Base-by-base conservation (phyloP, 192 early-diverging fungal species). In the Gonapodya prolifera region DNA sequence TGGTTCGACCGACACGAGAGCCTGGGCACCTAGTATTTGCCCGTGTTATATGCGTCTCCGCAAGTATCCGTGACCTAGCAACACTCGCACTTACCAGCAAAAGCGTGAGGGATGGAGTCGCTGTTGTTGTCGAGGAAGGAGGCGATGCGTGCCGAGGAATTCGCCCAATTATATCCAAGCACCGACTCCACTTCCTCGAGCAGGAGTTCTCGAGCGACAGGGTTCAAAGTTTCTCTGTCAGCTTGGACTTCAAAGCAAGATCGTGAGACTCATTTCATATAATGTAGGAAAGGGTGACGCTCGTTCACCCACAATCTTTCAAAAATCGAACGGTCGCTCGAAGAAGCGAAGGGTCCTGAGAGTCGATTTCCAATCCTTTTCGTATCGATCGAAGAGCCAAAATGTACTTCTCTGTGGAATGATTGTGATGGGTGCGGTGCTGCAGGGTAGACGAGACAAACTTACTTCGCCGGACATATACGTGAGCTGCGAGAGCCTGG, bases 391-490 rank as follows among this genome's bases (percentile, higher is more conserved):
- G 45, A n/a, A 69, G 45, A 16, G 45, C 45, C 13, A 69, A n/a
- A n/a, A 69, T 8, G 45, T 8, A n/a, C n/a, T 69, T 69, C n/a
- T n/a, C 45, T 69, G 45, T n/a, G n/a, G n/a, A n/a, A 69, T n/a
- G n/a, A 69, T 8, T n/a, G 45, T 8, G n/a, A 16, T n/a, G n/a
- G 45, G 13, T n/a, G 13, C 8, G n/a, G 45, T n/a, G 13, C 8
- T n/a, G 34, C 0, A 30, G 79, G 0, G 71, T 30, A 32, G 17
- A 2, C 29, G 35, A 33, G 16, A 2, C 1, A 0, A 32, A 84
- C 82, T 70, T 81, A 89, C 87, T 82, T 82, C 89, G 90, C 45
- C 89, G 83, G 74, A 90, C 77, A 78, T 93, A 92, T 1, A 94
- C 88, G 73, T 87, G 86, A 78, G 84, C 86, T 17, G 84, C 90